A percentile compares a stretch with the other conserved stretches of the same genome.
Conservation (phyloP, 2,329 filamentous ascomycete species). For the Albifimbria verrucaria region DNA sequence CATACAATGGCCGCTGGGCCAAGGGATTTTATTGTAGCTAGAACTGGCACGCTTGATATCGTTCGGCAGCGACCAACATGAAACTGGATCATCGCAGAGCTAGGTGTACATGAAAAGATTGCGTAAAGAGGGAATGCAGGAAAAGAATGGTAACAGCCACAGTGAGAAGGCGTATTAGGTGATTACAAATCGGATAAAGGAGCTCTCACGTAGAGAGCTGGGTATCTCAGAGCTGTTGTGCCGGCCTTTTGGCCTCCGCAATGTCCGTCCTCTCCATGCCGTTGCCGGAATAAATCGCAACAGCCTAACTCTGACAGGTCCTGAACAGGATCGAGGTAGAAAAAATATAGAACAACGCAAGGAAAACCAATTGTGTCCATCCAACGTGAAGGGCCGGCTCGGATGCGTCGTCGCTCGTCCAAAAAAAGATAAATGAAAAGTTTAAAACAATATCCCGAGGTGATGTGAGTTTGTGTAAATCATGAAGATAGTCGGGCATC, state of each 20-base stretch:
- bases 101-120: too few species aligned
- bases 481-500: slow-evolving; percentile 4
- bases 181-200: slow-evolving; percentile 30
- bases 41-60: too few species aligned
- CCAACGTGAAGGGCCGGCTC: slow-evolving; percentile 15
- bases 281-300: not conserved
- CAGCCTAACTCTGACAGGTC: not conserved
- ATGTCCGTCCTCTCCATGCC: not conserved
- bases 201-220: slow-evolving; percentile 34
- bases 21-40: too few species aligned
- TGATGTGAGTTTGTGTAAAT: slow-evolving; percentile 13
- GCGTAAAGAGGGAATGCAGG: not conserved
- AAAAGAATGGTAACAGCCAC: slow-evolving; percentile 5
- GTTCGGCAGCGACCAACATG: too few species aligned
- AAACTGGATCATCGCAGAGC: too few species aligned
- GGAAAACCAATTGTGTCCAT: slow-evolving; percentile 13
- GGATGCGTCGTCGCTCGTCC: slow-evolving; percentile 22
- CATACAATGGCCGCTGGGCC: too few species aligned
- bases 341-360: slow-evolving; percentile 5
- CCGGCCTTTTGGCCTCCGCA: slow-evolving; percentile 16
- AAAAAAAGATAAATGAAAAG: slow-evolving; percentile 19
- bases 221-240: slow-evolving; percentile 35
- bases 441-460: slow-evolving; percentile 19
- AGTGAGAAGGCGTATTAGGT: slow-evolving; percentile 15
- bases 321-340: not conserved